Evolutionary conservation across 805 yeast species (phyloP), one percentile per base, ranked within the genome.

Genomic region (Lipomyces japonicus): DNA sequence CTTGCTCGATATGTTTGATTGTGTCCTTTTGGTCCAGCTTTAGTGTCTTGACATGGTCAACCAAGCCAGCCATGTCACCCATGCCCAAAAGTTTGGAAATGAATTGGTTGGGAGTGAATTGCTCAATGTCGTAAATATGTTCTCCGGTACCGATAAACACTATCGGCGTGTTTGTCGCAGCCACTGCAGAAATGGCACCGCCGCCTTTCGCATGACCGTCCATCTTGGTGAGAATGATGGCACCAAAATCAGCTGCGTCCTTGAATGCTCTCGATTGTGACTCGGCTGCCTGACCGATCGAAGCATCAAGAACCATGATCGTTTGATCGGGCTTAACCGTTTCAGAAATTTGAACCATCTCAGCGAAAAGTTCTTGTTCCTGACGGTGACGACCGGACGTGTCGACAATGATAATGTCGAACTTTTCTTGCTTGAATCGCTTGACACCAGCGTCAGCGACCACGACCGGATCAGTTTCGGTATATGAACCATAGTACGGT

Each of bases 121-220:
- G 80, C 68, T 93, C 98, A 53, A 91, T 77, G 66, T 91, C 97
- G 48, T 84, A 86, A 32, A 90, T 85, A 65, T 93, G 98, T 68
- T 91, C 98, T 65, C 98, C 98, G 2, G 97, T 91, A 78, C 98
- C 98, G 52, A 91, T 93, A 65, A 91, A 91, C 6, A 86, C 86
- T 60, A 91, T 84, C 5, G 98, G 98, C 0, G 97, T 93, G 48
- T 86, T 77, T 2, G 97, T 91, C 2, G 96, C 93, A 1, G 98
- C 98, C 47, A 91, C 97, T n/a, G 98, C 98, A 35, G 96, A 88
- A 47, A 91, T 90, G 26, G 98, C 98, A 75, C 98, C 98, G 71
- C 98, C 98, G 68, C 98, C 98, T 71, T 86, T 91, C 34, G 97
- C 98, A 64, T 93, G 97, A 45, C 97, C 97, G 70, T 91, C 98